Percentiles rank a stretch among this genome's conserved stretches.
Evolutionary conservation across 2,329 filamentous ascomycete genomes (phyloP).

Genomic region (Colletotrichum noveboracense): DNA sequence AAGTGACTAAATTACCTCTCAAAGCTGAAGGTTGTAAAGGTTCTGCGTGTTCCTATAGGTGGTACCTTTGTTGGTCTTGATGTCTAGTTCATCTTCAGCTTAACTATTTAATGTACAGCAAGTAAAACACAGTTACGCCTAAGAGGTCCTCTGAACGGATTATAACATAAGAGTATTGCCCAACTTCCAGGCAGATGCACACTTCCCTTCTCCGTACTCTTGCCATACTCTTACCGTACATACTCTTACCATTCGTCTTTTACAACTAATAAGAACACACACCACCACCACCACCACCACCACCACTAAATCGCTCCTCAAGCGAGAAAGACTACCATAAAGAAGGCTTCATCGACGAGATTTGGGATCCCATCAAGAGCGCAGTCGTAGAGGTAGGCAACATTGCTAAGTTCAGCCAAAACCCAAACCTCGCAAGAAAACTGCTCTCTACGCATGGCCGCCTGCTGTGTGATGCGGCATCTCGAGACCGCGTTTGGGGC

Average conservation of each 20-base stretch:
- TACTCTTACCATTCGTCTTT: background rate
- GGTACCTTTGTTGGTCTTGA: background rate
- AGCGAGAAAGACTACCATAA: background rate
- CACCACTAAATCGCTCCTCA: background rate
- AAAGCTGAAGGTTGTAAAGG: background rate
- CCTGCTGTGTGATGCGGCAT: constrained; percentile 34
- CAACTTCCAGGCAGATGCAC: background rate
- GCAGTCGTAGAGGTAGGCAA: constrained; percentile 34
- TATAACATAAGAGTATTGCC: background rate
- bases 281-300: too few species aligned
- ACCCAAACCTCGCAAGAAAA: constrained; percentile 28
- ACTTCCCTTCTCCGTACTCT: background rate
- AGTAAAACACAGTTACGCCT: background rate
- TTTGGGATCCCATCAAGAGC: constrained; percentile 37
- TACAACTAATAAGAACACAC: background rate
- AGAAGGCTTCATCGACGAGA: constrained; percentile 25
- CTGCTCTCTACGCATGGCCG: constrained; percentile 35
- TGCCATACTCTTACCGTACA: background rate
- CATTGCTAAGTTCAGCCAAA: constrained; percentile 37
- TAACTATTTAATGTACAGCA: background rate
- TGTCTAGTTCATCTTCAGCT: background rate
- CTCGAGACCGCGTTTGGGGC: constrained; percentile 31
- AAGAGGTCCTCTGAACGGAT: background rate
- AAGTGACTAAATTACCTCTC: background rate
- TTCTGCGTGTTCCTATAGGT: background rate